Evolutionary conservation across 2,329 filamentous ascomycete species (phyloP), one percentile per base, ranked within the genome.

Genomic region (Fusarium sp.): DNA sequence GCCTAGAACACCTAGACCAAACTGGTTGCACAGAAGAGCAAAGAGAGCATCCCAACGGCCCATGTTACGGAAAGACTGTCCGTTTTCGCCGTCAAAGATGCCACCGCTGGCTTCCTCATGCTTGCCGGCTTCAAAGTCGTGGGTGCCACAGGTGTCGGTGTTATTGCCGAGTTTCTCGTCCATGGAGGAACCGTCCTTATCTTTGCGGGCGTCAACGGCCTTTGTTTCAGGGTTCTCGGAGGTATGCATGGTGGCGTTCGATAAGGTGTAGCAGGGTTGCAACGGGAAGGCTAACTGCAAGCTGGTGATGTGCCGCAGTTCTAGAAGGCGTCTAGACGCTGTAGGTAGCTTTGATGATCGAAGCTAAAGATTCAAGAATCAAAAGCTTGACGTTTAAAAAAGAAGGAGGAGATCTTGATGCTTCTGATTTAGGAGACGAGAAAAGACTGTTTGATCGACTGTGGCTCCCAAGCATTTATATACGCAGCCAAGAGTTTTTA

Each of bases 1-100:
- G 2, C 90, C 92, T 89, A 93, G 92, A 82, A 78, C 76, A 14
- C 76, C 76, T 13, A 77, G 69, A 37, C 68, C 72, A 69, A 76
- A 67, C 64, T 76, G 72, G 56, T 75, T 75, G 25, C 70, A 69
- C 10, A 75, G 64, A 10, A 75, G 56, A 23, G 67, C 60, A 34
- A 75, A 62, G 11, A 68, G 54, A 20, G 67, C 45, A 50, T 67
- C 68, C 64, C 64, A 70, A 45, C 70, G 71, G 37, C 69, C 63
- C 23, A 74, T 60, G 11, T 67, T 74, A 25, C 69, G 68, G 45
- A 69, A 74, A 35, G 62, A 68, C 52, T 74, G 58, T 37, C 66
- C 71, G 35, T 67, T 63, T 18, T 69, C 57, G 48, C 43, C 45
- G 18, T 64, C 61, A 56, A 67, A 67, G 34, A 67, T 67, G 18